phyloP scores from a whole-genome alignment of 2,329 filamentous ascomycete species.

The Raffaelea deltoideospora region DNA sequence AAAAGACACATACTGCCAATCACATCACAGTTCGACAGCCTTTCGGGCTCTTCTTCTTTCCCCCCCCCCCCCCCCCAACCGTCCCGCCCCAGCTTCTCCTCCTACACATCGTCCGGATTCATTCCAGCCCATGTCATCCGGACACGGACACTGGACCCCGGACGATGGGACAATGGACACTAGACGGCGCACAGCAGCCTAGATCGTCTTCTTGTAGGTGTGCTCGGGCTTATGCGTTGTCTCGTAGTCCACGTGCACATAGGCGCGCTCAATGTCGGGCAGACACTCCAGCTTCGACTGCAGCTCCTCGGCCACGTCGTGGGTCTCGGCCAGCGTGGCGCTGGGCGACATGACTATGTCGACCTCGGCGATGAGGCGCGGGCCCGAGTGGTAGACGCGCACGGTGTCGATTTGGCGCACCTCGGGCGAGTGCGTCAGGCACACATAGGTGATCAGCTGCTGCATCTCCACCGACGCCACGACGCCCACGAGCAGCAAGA shows the following conservation, averaged over 20 bases:
- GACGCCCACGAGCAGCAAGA: slow-evolving; percentile 80
- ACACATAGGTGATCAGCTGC: slow-evolving; percentile 91
- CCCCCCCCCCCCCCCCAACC: too few species aligned
- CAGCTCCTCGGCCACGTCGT: slow-evolving; percentile 86
- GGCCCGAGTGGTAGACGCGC: slow-evolving; percentile 78
- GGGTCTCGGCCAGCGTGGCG: slow-evolving; percentile 59
- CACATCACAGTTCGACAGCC: too few species aligned
- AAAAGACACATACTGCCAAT: too few species aligned
- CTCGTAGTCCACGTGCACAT: slow-evolving; percentile 96
- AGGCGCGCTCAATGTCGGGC: slow-evolving; percentile 82
- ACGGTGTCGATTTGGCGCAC: slow-evolving; percentile 90
- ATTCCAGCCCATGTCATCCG: too few species aligned
- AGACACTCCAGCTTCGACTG: slow-evolving; percentile 89
- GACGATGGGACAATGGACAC: too few species aligned
- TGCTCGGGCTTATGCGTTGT: slow-evolving; percentile 90
- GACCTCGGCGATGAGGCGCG: slow-evolving; percentile 83
- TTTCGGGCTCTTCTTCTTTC: too few species aligned
- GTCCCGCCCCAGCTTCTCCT: too few species aligned
- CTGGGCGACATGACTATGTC: slow-evolving; percentile 84
- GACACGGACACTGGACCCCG: too few species aligned
- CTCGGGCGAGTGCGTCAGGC: slow-evolving; percentile 73
- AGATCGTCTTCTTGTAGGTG: slow-evolving; percentile 46
- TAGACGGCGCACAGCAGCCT: too few species aligned
- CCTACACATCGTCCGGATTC: too few species aligned
- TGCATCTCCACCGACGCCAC: slow-evolving; percentile 73